Evolutionary conservation across 2,329 filamentous ascomycete genomes (phyloP).

Genomic region (Pseudogymnoascus pannorum): DNA sequence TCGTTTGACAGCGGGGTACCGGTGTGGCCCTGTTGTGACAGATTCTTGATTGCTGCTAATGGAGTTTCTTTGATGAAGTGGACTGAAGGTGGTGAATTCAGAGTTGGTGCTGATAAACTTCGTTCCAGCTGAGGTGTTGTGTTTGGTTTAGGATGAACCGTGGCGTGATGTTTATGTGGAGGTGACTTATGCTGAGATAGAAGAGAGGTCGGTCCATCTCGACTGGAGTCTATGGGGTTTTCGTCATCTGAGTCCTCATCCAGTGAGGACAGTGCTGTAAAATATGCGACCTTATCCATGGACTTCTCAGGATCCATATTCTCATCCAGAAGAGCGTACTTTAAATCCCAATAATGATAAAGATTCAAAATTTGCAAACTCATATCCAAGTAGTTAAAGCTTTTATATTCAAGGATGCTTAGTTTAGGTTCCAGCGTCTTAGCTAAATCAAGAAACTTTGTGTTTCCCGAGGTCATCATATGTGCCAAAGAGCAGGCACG

Average conservation of each 20-base stretch:
- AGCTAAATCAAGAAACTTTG: background rate
- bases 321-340: background rate
- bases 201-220: constrained; percentile 20
- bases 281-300: constrained; percentile 15
- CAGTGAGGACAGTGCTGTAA: constrained; percentile 22
- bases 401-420: constrained; percentile 3
- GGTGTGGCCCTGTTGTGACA: background rate
- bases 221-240: constrained; percentile 12
- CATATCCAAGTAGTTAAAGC: background rate
- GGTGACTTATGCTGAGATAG: constrained; percentile 27
- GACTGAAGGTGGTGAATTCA: background rate
- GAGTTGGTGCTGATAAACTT: constrained; percentile 10
- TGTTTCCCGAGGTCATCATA: background rate
- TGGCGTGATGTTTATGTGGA: constrained; percentile 33
- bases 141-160: background rate
- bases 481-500: background rate
- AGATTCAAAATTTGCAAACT: constrained; percentile 1
- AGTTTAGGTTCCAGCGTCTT: constrained; percentile 6
- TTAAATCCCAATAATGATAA: background rate
- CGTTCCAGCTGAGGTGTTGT: background rate
- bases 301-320: background rate
- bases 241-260: constrained; percentile 24
- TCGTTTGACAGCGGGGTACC: constrained; percentile 4
- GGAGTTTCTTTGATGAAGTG: constrained; percentile 10
- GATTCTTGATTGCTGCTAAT: background rate